These are phyloP conservation scores for Ceratobasidium sp. DNA, from an alignment of 1,284 basidiomycete species.

Conservation along the genomic window DNA sequence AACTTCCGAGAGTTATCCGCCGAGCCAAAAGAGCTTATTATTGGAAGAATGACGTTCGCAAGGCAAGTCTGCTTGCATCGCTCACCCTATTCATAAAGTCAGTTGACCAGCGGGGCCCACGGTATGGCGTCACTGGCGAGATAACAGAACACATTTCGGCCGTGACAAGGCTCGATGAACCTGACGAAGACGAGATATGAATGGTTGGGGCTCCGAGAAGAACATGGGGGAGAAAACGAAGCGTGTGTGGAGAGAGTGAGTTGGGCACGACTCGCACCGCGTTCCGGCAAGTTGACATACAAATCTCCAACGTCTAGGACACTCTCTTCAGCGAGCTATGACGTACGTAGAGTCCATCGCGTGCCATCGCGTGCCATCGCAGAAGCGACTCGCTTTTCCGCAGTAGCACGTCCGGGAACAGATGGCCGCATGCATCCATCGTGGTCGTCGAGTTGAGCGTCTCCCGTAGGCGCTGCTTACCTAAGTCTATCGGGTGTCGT, in stretches of 20 bases:
- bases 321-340: background rate
- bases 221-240: constrained; percentile 17
- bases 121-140: background rate
- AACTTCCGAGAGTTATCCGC: background rate
- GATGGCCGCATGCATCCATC: background rate
- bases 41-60: background rate
- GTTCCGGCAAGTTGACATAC: background rate
- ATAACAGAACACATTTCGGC: constrained; percentile 10
- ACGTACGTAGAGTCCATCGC: constrained; percentile 2
- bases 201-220: constrained; percentile 3
- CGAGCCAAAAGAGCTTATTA: constrained; percentile 5
- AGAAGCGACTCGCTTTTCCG: constrained; percentile 12
- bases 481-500: background rate
- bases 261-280: background rate
- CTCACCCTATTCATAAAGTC: background rate
- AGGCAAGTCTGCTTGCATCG: background rate
- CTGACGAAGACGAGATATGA: background rate
- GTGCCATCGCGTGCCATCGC: background rate
- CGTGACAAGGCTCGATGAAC: background rate
- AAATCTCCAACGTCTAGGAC: background rate
- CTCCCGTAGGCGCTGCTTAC: background rate
- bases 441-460: background rate
- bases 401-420: background rate
- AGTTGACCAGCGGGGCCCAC: background rate
- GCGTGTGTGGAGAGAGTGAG: background rate